phyloP scores from a whole-genome alignment of 2,329 filamentous ascomycete species.

The Domatiomyces globalis region DNA sequence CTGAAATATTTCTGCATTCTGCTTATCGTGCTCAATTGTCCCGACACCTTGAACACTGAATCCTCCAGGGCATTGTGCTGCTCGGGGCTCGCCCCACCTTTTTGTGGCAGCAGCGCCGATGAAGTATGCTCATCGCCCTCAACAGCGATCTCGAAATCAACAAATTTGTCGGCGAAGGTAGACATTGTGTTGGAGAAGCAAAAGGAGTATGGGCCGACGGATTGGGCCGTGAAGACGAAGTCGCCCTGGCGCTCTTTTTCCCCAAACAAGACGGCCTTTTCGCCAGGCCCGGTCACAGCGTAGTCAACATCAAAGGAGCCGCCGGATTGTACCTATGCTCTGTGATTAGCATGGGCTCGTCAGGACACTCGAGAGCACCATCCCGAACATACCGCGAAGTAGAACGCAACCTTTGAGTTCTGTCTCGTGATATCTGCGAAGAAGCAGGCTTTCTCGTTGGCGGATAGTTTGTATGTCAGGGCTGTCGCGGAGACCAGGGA shows the following conservation, averaged over 20 bases:
- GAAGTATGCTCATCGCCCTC: conserved; percentile 23
- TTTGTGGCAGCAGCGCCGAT: conserved; percentile 60
- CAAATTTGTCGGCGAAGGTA: conserved; percentile 91
- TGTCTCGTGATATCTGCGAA: conserved; percentile 64
- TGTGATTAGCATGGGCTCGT: neutral
- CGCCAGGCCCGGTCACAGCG: conserved; percentile 64
- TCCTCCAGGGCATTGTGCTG: conserved; percentile 83
- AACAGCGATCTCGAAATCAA: conserved; percentile 95
- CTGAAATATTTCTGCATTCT: conserved; percentile 99
- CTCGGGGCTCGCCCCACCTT: conserved; percentile 76
- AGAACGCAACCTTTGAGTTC: conserved; percentile 87
- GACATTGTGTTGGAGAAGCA: conserved; percentile 99
- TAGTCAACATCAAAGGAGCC: conserved; percentile 97
- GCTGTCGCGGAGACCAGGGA: conserved; percentile 71
- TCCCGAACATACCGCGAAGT: conserved; percentile 82
- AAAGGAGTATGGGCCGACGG: conserved; percentile 80
- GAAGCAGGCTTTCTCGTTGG: conserved; percentile 95
- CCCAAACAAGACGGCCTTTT: conserved; percentile 70
- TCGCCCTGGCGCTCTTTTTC: conserved; percentile 90
- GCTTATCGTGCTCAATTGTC: conserved; percentile 83
- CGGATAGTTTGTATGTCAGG: conserved; percentile 78
- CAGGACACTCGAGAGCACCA: conserved; percentile 23
- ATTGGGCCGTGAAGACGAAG: conserved; percentile 90
- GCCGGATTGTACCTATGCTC: conserved; percentile 76
- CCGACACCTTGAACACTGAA: conserved; percentile 86